Evolutionary conservation across 164 flowering plant genomes (phyloP), one percentile per base, ranked within the genome.

Genomic region (Macadamia tetraphylla): DNA sequence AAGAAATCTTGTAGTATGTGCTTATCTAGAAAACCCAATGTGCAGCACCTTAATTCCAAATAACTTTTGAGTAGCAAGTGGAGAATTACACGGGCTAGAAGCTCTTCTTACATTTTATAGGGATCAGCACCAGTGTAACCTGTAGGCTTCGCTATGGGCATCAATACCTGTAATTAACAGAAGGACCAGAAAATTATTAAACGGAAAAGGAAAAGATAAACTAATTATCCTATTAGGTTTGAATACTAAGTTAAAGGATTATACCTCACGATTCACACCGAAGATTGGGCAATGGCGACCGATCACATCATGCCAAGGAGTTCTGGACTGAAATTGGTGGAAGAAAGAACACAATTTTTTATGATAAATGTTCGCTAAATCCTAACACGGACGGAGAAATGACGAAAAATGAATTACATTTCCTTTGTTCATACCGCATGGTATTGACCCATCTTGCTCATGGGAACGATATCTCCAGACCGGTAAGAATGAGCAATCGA

Each of bases 101-200:
- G 57, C 55, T 62, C 48, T 42, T 1, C 93, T 80, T 75, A 92
- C 98, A 92, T 74, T 77, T 95, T 95, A 67, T 84, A 89, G 2
- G 99, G 88, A 84, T 95, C 98, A 65, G 98, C 92, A 9, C 96
- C 96, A 13, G 99, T 92, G 69, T 77, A 92, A 69, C 98, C 99
- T 15, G 82, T 77, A 12, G 99, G 99, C 74, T 87, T 92, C 0
- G 85, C 83, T 64, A 95, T 76, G 1, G 97, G 96, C 69, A 92
- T 78, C 89, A 92, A 77, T 14, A 85, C 93, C 99, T 95, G 60
- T 43, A 77, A 69, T 32, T 18, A 49, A 15, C 49, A 35, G 67
- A 9, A 40, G 62, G 52, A 64, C 64, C 66, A 60, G 11, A 29
- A 65, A 66, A 7, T 46, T 60, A 51, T 10, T 31, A 8, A 35